Conservation (phyloP, 345 rosid genomes). For the Melastoma malabathricum region DNA sequence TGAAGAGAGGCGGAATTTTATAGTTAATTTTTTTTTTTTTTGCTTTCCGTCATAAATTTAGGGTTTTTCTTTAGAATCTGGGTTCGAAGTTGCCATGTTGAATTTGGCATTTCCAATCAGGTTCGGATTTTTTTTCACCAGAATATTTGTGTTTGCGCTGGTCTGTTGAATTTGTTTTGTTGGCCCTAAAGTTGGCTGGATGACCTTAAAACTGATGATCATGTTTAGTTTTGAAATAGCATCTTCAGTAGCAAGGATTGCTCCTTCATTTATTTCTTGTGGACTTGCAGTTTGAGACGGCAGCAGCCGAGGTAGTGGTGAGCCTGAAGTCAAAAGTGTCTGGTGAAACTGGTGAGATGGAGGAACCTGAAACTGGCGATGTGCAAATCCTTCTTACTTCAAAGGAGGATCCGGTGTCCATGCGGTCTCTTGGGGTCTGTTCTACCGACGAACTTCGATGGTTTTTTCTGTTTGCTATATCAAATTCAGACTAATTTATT, state of each 20-base stretch:
- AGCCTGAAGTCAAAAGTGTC: slow-evolving; percentile 65
- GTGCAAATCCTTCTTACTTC: slow-evolving; percentile 80
- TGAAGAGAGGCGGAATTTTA: too few relatives aligned
- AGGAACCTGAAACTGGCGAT: slow-evolving; percentile 46
- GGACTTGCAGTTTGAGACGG: slow-evolving; percentile 58
- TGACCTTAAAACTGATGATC: too few relatives aligned
- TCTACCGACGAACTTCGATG: background rate
- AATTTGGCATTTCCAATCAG: too few relatives aligned
- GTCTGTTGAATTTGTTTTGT: too few relatives aligned
- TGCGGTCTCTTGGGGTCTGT: slow-evolving; percentile 78
- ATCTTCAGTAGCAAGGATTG: background rate
- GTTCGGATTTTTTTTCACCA: too few relatives aligned
- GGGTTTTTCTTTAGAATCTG: too few relatives aligned
- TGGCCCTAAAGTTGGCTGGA: too few relatives aligned
- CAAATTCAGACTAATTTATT: background rate
- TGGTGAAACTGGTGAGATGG: slow-evolving; percentile 71
- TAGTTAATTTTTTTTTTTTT: too few relatives aligned
- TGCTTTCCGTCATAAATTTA: too few relatives aligned
- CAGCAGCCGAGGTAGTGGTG: slow-evolving; percentile 76
- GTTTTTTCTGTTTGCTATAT: background rate
- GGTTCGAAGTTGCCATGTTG: too few relatives aligned
- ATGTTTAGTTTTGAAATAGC: too few relatives aligned
- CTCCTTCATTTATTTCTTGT: background rate
- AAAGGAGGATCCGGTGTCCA: slow-evolving; percentile 67
- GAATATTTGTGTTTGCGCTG: too few relatives aligned